Percentiles rank a stretch among this genome's conserved stretches.
Conservation (phyloP, 768 basidiomycete species). For the Lactarius deliciosus region DNA sequence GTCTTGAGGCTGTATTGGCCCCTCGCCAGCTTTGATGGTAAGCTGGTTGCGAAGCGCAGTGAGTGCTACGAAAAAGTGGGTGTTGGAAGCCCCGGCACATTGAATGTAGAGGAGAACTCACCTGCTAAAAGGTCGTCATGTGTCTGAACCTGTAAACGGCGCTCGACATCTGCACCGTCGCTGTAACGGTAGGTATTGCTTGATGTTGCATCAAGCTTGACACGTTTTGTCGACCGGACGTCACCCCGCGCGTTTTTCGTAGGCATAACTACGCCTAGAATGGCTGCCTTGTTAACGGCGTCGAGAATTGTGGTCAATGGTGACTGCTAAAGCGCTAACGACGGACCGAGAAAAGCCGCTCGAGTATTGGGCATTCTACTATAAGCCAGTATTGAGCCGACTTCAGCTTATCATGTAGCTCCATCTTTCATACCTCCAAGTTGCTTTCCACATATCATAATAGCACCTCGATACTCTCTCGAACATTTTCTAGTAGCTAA, state of each 20-base stretch:
- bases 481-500: background rate
- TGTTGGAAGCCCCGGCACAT: background rate
- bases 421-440: too few relatives aligned
- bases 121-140: conserved; percentile 30
- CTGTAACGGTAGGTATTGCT: conserved; percentile 12
- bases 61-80: conserved; percentile 38
- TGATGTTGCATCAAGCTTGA: conserved; percentile 28
- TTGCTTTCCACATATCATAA: background rate
- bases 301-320: background rate
- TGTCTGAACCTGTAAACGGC: conserved; percentile 28
- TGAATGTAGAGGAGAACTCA: conserved; percentile 1
- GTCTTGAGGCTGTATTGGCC: conserved; percentile 52
- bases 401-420: too few relatives aligned
- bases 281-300: background rate
- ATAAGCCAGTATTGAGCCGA: too few relatives aligned
- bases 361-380: too few relatives aligned
- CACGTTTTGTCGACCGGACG: conserved; percentile 31
- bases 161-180: conserved; percentile 25
- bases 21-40: conserved; percentile 50
- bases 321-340: too few relatives aligned
- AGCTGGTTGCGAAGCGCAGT: conserved; percentile 63
- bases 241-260: conserved; percentile 6
- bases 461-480: background rate
- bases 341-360: background rate
- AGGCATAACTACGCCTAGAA: conserved; percentile 17